Percentiles rank a stretch among this genome's conserved stretches.
Conservation (phyloP, 2,329 filamentous ascomycete species). For the Phialophora chinensis region DNA sequence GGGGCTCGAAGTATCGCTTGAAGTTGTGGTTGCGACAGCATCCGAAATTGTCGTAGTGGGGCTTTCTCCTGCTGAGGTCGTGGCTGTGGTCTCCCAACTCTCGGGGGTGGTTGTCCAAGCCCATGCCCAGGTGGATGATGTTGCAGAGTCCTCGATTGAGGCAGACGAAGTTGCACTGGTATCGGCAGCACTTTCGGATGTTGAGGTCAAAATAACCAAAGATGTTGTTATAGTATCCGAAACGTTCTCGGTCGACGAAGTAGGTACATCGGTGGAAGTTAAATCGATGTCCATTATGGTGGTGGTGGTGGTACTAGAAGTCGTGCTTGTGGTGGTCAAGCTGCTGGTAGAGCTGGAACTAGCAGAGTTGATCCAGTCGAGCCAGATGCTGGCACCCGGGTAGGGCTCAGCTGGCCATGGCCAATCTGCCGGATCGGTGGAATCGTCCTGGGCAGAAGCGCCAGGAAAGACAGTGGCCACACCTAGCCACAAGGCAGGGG, state of each 20-base stretch:
- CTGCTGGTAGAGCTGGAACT: slow-evolving; percentile 5
- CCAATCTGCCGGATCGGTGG: slow-evolving; percentile 11
- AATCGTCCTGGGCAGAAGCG: slow-evolving; percentile 18
- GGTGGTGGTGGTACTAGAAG: neutral
- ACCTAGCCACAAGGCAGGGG: slow-evolving; percentile 30
- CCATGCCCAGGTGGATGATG: slow-evolving; percentile 5
- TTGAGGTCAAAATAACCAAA: neutral
- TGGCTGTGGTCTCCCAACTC: slow-evolving; percentile 1
- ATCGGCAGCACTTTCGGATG: neutral
- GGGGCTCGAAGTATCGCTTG: neutral
- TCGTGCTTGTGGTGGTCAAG: slow-evolving; percentile 6
- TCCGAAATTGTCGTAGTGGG: neutral
- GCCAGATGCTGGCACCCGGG: slow-evolving; percentile 25
- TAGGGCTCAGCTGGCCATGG: slow-evolving; percentile 21
- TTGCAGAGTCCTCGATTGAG: slow-evolving; percentile 9
- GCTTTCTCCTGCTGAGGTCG: slow-evolving; percentile 1
- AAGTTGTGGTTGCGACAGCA: slow-evolving; percentile 10
- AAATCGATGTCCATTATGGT: neutral
- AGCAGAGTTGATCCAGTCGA: slow-evolving; percentile 25
- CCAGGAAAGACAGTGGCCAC: slow-evolving; percentile 26
- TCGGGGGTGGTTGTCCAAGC: slow-evolving; percentile 10
- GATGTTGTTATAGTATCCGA: neutral
- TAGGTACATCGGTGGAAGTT: slow-evolving; percentile 6
- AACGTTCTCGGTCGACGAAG: slow-evolving; percentile 2
- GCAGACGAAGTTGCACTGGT: slow-evolving; percentile 1